Conservation (phyloP, 2,329 filamentous ascomycete species). For the Diaporthe humulicola region DNA sequence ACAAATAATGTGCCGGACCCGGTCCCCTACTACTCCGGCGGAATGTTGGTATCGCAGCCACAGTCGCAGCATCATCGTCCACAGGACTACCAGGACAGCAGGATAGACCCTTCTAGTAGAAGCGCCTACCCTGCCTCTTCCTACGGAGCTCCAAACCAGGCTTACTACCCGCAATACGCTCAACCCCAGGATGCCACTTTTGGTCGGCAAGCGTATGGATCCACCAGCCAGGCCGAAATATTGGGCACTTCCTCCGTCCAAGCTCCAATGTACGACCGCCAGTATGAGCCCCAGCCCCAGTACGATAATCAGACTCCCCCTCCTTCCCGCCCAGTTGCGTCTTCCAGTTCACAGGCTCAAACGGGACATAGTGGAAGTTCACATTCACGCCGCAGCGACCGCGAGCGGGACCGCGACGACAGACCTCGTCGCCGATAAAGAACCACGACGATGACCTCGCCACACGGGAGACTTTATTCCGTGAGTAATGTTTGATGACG, state of each 20-base stretch:
- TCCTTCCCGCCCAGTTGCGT: slow-evolving; percentile 37
- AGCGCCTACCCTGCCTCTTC: slow-evolving; percentile 9
- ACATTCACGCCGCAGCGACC: slow-evolving; percentile 38
- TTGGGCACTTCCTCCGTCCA: slow-evolving; percentile 36
- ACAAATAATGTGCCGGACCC: slow-evolving; percentile 22
- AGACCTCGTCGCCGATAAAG: slow-evolving; percentile 42
- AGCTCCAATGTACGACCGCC: slow-evolving; percentile 39
- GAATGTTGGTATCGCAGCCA: neutral
- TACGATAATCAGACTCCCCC: slow-evolving; percentile 37
- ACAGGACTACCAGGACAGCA: slow-evolving; percentile 34
- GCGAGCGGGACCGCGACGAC: slow-evolving; percentile 36
- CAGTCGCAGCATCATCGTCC: neutral
- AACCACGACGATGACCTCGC: slow-evolving; percentile 40
- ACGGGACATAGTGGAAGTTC: slow-evolving; percentile 40
- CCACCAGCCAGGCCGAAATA: slow-evolving; percentile 44
- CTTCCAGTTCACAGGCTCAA: slow-evolving; percentile 41
- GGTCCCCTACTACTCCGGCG: slow-evolving; percentile 9
- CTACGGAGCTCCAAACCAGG: slow-evolving; percentile 25
- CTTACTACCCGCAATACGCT: slow-evolving; percentile 52
- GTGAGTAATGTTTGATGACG: slow-evolving; percentile 38
- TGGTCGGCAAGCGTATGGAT: slow-evolving; percentile 68
- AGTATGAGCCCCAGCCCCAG: slow-evolving; percentile 39
- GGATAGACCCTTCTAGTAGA: slow-evolving; percentile 29
- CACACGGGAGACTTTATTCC: slow-evolving; percentile 30
- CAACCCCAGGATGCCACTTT: slow-evolving; percentile 68